phyloP scores from a whole-genome alignment of 169 alveolate species.

The Plasmodium coatneyi region DNA sequence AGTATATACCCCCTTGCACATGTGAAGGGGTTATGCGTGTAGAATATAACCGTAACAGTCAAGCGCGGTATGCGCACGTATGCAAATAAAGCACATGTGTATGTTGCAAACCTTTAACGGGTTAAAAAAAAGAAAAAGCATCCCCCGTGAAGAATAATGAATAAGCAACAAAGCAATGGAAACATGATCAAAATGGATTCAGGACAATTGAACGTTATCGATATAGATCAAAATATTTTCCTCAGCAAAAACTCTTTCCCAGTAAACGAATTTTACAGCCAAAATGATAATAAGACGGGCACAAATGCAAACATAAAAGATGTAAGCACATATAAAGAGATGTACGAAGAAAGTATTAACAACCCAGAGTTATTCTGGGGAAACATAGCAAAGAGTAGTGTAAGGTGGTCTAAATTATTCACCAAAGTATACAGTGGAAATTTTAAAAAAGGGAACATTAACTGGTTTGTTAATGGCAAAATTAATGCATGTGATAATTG shows the following conservation, averaged over 20 bases:
- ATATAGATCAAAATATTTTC: conserved; percentile 61
- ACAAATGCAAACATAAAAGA: conserved; percentile 27
- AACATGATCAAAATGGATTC: conserved; percentile 21
- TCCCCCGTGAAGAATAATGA: conserved; percentile 20
- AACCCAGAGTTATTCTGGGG: conserved; percentile 86
- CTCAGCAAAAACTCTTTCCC: conserved; percentile 35
- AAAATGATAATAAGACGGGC: conserved; percentile 25
- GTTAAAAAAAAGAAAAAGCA: neutral
- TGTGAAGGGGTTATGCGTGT: neutral
- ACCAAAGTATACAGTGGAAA: conserved; percentile 78
- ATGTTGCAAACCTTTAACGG: neutral
- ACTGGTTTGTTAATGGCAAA: conserved; percentile 93
- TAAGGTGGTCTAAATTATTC: conserved; percentile 77
- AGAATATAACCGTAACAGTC: neutral
- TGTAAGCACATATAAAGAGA: conserved; percentile 73
- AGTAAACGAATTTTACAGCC: conserved; percentile 29
- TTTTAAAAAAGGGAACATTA: conserved; percentile 81
- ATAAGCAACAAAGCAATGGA: conserved; percentile 23
- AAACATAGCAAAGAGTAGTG: conserved; percentile 68
- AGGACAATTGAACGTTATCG: conserved; percentile 25
- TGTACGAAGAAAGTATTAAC: conserved; percentile 79
- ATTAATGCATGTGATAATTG: conserved; percentile 93
- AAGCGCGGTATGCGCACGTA: neutral
- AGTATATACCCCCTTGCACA: neutral
- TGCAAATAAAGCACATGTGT: neutral